Evolutionary conservation across 176 grass and related monocot genomes (phyloP).

Genomic region (Coix lacrymajobi): DNA sequence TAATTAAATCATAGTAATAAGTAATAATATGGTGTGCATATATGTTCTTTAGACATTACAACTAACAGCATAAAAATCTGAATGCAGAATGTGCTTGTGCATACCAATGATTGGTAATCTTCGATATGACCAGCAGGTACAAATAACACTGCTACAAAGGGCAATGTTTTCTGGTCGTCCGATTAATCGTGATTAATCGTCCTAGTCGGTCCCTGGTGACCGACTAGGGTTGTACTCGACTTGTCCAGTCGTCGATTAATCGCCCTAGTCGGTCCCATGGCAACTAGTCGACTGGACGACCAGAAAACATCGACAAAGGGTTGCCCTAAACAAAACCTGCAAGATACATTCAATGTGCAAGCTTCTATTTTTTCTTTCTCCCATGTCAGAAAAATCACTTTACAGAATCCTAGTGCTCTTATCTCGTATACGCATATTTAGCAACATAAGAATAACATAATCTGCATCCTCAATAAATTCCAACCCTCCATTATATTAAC

Average conservation of each 20-base stretch:
- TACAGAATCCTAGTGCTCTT: neutral
- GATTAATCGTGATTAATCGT: too few species aligned
- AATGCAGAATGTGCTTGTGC: slow-evolving; percentile 8
- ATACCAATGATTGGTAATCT: neutral
- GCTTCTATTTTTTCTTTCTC: neutral
- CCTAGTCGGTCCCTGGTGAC: too few species aligned
- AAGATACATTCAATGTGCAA: neutral
- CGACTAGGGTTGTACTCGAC: too few species aligned
- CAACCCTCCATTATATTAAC: neutral
- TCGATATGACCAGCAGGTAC: neutral
- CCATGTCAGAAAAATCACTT: neutral
- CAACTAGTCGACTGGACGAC: too few species aligned
- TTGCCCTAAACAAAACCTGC: neutral
- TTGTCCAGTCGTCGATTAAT: too few species aligned
- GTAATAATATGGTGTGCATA: neutral
- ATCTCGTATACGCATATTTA: neutral
- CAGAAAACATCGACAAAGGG: too few species aligned
- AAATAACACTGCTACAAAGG: neutral
- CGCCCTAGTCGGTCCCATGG: too few species aligned
- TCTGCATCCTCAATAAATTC: neutral
- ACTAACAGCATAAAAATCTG: neutral
- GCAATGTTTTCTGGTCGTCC: too few species aligned
- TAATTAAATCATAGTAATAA: neutral
- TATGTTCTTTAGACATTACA: neutral
- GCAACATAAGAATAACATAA: neutral